Conservation (phyloP, 495 filamentous ascomycete species). For the Cudoniella acicularis region DNA sequence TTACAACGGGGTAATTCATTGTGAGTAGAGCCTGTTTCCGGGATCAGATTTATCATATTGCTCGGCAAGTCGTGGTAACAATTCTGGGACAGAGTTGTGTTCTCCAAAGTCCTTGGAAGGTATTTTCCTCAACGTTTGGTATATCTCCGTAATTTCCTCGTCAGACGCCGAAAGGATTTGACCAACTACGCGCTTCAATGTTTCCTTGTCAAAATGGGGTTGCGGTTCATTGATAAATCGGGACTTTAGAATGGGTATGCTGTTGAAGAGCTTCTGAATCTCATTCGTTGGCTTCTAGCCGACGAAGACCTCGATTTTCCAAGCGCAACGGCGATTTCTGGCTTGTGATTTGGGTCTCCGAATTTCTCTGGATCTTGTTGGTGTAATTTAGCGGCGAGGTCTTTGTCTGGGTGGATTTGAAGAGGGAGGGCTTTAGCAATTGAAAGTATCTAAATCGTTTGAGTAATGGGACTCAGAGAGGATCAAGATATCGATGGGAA, state of each 20-base stretch:
- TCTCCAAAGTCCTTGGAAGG: conserved; percentile 47
- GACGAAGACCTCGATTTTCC: conserved; percentile 72
- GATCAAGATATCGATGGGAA: no score
- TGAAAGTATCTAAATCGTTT: conserved; percentile 73
- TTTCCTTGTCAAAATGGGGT: conserved; percentile 52
- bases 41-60: conserved; percentile 60
- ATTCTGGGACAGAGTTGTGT: conserved; percentile 54
- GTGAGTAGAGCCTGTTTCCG: conserved; percentile 58
- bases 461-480: no score
- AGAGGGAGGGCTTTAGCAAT: conserved; percentile 75
- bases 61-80: conserved; percentile 60
- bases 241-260: conserved; percentile 40
- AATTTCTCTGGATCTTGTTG: conserved; percentile 59
- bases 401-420: conserved; percentile 75
- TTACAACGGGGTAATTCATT: conserved; percentile 71
- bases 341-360: conserved; percentile 75
- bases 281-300: conserved; percentile 66
- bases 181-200: conserved; percentile 56
- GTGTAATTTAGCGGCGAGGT: conserved; percentile 60
- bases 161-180: conserved; percentile 53
- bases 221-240: conserved; percentile 46
- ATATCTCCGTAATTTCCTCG: conserved; percentile 43
- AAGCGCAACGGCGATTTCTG: conserved; percentile 75
- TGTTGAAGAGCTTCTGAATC: conserved; percentile 55
- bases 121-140: conserved; percentile 45